Evolutionary conservation across 208 protist species (phyloP).

Genomic region (Leishmania braziliensis): DNA sequence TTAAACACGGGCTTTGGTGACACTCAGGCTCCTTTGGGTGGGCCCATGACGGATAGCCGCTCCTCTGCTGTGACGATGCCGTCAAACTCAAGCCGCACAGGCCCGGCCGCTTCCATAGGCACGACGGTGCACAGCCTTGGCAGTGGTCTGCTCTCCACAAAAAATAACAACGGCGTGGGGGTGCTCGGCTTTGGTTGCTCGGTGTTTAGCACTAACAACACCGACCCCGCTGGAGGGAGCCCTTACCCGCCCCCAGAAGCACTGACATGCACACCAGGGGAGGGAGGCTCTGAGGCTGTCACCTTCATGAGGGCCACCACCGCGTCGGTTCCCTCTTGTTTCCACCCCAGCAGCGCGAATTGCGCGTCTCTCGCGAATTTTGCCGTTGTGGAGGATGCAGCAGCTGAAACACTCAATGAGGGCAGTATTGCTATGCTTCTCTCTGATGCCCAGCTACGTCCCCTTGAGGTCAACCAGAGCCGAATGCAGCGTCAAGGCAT

Average conservation of each 20-base stretch:
- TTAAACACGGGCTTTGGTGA: neutral
- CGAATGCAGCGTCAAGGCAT: neutral
- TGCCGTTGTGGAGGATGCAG: neutral
- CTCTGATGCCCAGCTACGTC: no score
- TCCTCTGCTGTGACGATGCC: neutral
- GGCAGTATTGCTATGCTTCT: neutral
- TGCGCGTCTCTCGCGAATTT: neutral
- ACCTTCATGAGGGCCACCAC: neutral
- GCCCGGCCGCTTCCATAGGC: neutral
- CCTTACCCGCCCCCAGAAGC: neutral
- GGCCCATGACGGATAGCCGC: neutral
- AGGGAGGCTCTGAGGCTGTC: neutral
- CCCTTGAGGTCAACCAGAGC: neutral
- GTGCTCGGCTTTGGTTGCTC: neutral
- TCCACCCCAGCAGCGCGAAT: neutral
- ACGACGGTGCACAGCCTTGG: neutral
- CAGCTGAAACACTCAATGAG: neutral
- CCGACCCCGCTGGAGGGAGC: no score
- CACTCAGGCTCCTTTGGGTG: neutral
- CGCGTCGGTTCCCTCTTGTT: neutral
- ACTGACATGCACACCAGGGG: neutral
- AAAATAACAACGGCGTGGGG: neutral
- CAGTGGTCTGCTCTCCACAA: neutral
- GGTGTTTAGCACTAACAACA: neutral
- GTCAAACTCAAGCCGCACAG: slow-evolving; percentile 1